A percentile compares a stretch with the other conserved stretches of the same genome.
Conservation (phyloP, 2,329 filamentous ascomycete species). For the Alternaria alternata region DNA sequence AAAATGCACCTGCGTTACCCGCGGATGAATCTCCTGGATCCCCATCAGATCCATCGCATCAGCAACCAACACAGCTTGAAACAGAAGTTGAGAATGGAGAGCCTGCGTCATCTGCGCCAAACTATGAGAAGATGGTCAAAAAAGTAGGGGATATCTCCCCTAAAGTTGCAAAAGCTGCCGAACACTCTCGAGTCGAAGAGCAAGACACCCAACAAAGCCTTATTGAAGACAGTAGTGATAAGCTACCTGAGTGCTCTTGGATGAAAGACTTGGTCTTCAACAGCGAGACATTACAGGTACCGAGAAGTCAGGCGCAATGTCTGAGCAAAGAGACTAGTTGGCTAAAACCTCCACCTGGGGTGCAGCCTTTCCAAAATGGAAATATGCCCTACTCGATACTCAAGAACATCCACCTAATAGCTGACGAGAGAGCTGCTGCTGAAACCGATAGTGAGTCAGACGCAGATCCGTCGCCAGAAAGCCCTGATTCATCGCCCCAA, state of each 20-base stretch:
- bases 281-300: conserved; percentile 39
- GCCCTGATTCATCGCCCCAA: conserved; percentile 12
- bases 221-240: not conserved
- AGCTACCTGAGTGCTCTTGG: conserved; percentile 26
- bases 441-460: conserved; percentile 21
- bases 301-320: conserved; percentile 59
- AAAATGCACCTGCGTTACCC: not conserved
- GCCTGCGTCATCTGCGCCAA: not conserved
- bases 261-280: conserved; percentile 35
- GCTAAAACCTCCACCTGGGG: conserved; percentile 44
- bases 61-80: not conserved
- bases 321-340: conserved; percentile 55
- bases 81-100: not conserved
- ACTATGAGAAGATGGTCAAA: not conserved
- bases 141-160: not conserved
- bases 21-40: not conserved
- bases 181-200: not conserved
- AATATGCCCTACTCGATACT: conserved; percentile 52
- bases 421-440: conserved; percentile 27
- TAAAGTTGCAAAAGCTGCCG: not conserved
- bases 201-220: not conserved
- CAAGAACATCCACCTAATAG: conserved; percentile 21
- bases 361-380: conserved; percentile 41
- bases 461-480: conserved; percentile 23
- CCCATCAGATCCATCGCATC: not conserved